Conservation (phyloP, 495 filamentous ascomycete species). For the Friedmanniomyces endolithicus region DNA sequence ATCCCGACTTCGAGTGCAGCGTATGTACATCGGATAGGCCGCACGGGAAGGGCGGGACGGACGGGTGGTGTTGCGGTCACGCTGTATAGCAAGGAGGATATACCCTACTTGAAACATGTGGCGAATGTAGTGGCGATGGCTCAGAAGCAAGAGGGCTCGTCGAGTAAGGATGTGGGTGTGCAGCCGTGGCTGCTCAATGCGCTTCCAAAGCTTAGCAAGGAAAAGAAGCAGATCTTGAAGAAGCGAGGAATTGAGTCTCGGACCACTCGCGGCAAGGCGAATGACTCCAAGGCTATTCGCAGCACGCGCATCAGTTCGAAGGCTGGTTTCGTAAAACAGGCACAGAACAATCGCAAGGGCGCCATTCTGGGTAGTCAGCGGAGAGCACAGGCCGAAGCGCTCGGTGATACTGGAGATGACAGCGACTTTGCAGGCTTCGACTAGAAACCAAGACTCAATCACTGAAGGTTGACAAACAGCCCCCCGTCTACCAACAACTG, state of each 20-base stretch:
- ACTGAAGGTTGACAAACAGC: constrained; percentile 56
- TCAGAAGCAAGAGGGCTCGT: constrained; percentile 42
- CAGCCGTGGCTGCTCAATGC: constrained; percentile 84
- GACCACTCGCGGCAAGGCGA: constrained; percentile 41
- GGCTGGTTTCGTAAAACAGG: constrained; percentile 71
- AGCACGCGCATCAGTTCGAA: constrained; percentile 71
- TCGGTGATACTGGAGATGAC: constrained; percentile 28
- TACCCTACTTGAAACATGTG: constrained; percentile 78
- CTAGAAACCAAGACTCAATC: not conserved
- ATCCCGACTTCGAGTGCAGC: constrained; percentile 75
- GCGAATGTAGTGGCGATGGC: constrained; percentile 81
- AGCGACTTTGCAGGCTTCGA: constrained; percentile 53
- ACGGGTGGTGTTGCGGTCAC: constrained; percentile 87
- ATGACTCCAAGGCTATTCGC: constrained; percentile 33
- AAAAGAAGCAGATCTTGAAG: constrained; percentile 70
- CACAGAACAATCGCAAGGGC: constrained; percentile 63
- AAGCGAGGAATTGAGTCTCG: constrained; percentile 58
- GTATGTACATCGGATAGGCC: constrained; percentile 87
- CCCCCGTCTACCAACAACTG: constrained; percentile 83
- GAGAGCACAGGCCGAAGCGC: constrained; percentile 36
- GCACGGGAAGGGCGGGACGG: constrained; percentile 79
- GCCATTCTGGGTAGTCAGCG: constrained; percentile 61
- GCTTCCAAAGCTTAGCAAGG: constrained; percentile 69
- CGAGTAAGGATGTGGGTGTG: constrained; percentile 38
- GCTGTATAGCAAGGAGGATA: constrained; percentile 88